Percentiles rank a stretch among this genome's conserved stretches.
Conservation (phyloP, 495 filamentous ascomycete genomes). For the Venustampulla echinocandica region DNA sequence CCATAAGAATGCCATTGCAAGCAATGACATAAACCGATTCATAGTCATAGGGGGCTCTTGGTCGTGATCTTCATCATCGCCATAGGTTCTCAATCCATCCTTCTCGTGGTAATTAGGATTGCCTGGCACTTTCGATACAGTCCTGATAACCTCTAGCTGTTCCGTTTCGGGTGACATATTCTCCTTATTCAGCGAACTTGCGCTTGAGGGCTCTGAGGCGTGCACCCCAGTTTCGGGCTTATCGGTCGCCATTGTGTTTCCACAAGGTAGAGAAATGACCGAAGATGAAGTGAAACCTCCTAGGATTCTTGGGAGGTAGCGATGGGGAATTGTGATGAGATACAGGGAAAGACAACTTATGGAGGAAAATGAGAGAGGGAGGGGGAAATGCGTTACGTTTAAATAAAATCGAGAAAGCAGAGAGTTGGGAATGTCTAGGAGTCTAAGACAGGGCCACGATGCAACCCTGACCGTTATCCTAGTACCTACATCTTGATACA, state of each 20-base stretch:
- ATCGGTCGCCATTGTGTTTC: neutral
- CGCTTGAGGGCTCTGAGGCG: neutral
- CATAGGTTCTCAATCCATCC: slow-evolving; percentile 40
- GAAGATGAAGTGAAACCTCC: no score
- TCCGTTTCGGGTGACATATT: neutral
- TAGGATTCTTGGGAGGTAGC: no score
- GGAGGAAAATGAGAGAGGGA: no score
- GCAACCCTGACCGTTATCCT: no score
- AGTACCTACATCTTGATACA: no score
- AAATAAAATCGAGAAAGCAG: no score
- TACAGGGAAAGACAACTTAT: no score
- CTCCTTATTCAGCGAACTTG: slow-evolving; percentile 8
- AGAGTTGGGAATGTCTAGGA: no score
- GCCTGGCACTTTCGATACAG: slow-evolving; percentile 23
- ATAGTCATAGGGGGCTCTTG: slow-evolving; percentile 48
- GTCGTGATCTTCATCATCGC: slow-evolving; percentile 41
- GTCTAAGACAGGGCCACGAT: no score
- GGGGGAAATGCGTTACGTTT: no score
- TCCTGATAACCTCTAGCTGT: slow-evolving; percentile 15
- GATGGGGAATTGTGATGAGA: no score
- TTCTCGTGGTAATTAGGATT: slow-evolving; percentile 42
- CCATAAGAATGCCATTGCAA: slow-evolving; percentile 59
- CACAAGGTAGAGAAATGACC: no score
- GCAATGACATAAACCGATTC: slow-evolving; percentile 48
- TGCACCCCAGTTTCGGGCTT: neutral